These are phyloP conservation scores for Penicillium paneum DNA, from an alignment of 2,329 filamentous ascomycete species.

Conservation along the genomic window DNA sequence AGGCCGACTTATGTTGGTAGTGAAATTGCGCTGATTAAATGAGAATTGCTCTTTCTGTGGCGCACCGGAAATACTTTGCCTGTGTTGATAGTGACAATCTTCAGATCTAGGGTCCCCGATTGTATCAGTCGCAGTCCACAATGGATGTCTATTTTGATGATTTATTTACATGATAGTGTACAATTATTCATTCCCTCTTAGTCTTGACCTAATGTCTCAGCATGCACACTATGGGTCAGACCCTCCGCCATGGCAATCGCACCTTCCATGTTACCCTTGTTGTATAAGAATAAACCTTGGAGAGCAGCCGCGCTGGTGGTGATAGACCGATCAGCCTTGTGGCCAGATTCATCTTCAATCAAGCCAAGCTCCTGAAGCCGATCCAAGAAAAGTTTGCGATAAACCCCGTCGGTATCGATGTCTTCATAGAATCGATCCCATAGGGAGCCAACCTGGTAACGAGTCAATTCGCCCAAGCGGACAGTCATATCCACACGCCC, in stretches of 20 bases:
- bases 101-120: too few relatives aligned
- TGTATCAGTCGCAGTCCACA: too few relatives aligned
- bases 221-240: slow-evolving; percentile 33
- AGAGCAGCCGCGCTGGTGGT: slow-evolving; percentile 83
- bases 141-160: slow-evolving; percentile 11
- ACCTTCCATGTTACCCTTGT: slow-evolving; percentile 85
- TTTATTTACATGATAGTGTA: slow-evolving; percentile 29
- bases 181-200: slow-evolving; percentile 15
- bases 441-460: slow-evolving; percentile 78
- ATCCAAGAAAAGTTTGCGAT: slow-evolving; percentile 66
- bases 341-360: slow-evolving; percentile 57
- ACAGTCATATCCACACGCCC: slow-evolving; percentile 93
- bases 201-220: slow-evolving; percentile 25
- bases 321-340: slow-evolving; percentile 45
- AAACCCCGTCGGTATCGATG: slow-evolving; percentile 62
- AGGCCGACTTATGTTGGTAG: too few relatives aligned
- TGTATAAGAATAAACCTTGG: slow-evolving; percentile 91
- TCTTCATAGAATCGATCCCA: slow-evolving; percentile 96
- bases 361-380: slow-evolving; percentile 68
- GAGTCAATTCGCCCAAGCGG: slow-evolving; percentile 80
- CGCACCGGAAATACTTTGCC: too few relatives aligned
- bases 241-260: slow-evolving; percentile 74
- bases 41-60: too few relatives aligned
- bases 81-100: too few relatives aligned
- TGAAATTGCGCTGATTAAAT: too few relatives aligned